Conservation (phyloP, 345 rosid genomes). For the Euphorbia tirucalli region DNA sequence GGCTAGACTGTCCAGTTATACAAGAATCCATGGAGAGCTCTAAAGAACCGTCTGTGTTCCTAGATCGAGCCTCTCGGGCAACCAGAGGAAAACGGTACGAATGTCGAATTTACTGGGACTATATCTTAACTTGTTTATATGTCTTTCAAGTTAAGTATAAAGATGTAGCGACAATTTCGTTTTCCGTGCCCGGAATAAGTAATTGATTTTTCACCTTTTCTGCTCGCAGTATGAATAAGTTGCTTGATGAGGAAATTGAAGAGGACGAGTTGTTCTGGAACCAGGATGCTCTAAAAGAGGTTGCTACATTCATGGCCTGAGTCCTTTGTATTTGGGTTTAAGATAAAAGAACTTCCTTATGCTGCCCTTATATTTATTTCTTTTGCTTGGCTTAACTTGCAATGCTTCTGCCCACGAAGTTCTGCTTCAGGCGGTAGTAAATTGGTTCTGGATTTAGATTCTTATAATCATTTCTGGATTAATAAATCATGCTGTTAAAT, state of each 20-base stretch:
- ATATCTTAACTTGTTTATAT: neutral
- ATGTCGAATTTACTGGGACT: neutral
- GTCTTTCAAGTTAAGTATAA: no score
- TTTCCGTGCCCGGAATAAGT: neutral
- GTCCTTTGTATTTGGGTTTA: neutral
- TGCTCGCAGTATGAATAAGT: slow-evolving; percentile 63
- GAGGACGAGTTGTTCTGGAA: slow-evolving; percentile 93
- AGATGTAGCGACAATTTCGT: neutral
- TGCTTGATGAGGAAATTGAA: slow-evolving; percentile 81
- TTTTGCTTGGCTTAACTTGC: neutral
- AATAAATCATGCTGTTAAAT: neutral
- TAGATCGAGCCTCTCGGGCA: slow-evolving; percentile 65
- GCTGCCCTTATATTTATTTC: neutral
- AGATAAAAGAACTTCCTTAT: neutral
- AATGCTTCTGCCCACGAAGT: neutral
- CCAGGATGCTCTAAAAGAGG: slow-evolving; percentile 95
- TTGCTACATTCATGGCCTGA: slow-evolving; percentile 8
- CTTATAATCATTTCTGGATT: neutral
- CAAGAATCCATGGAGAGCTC: slow-evolving; percentile 41
- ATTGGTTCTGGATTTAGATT: neutral
- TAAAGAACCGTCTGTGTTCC: slow-evolving; percentile 42
- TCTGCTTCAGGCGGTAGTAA: neutral
- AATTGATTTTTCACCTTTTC: neutral
- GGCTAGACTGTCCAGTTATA: neutral
- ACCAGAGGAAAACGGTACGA: slow-evolving; percentile 78